These are phyloP conservation scores for Cornus suecica DNA, from an alignment of 148 eudicot species.

Conservation along the genomic window DNA sequence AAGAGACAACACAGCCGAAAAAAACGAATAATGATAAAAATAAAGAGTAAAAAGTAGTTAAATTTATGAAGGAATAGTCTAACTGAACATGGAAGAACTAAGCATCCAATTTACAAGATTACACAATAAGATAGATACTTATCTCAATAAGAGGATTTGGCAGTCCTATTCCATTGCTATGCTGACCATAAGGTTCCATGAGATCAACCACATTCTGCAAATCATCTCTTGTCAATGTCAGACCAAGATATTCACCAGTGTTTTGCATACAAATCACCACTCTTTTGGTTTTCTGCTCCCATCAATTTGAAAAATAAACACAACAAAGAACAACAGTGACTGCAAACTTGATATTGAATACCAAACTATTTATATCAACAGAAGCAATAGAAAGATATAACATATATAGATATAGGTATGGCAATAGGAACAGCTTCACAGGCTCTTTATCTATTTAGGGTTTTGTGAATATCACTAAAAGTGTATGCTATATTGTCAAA, in stretches of 20 bases:
- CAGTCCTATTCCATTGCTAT: constrained; percentile 70
- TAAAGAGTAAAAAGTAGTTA: neutral
- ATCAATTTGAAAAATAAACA: no score
- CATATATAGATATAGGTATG: neutral
- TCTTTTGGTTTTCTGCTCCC: constrained; percentile 63
- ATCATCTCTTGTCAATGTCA: constrained; percentile 80
- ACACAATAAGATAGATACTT: constrained; percentile 23
- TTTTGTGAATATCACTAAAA: neutral
- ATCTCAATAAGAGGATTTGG: constrained; percentile 78
- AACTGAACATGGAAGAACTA: neutral
- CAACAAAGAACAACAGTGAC: neutral
- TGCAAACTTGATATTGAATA: neutral
- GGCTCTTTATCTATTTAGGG: neutral
- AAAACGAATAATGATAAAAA: no score
- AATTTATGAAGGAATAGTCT: neutral
- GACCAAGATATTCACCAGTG: constrained; percentile 77
- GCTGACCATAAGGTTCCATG: constrained; percentile 95
- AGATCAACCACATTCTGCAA: constrained; percentile 68
- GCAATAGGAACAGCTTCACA: neutral
- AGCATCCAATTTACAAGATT: neutral
- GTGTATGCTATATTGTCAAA: neutral
- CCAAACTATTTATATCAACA: neutral
- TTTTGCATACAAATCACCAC: constrained; percentile 54
- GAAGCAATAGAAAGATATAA: neutral
- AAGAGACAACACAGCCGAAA: no score